These are phyloP conservation scores for Aspergillus brasiliensis DNA, from an alignment of 2,329 filamentous ascomycete species.

Conservation along the genomic window DNA sequence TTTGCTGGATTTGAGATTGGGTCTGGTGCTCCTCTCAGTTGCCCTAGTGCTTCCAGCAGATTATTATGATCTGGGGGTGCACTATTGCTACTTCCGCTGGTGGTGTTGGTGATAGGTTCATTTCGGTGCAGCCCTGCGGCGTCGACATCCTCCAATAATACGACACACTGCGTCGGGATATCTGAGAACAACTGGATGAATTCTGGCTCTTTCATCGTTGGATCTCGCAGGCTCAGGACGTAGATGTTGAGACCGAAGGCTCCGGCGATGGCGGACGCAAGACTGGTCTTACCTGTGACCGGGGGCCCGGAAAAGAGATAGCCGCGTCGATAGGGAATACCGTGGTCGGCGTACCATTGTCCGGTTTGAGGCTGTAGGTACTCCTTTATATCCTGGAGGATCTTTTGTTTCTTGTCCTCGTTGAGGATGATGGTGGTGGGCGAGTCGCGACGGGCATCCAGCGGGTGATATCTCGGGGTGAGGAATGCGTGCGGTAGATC, in stretches of 20 bases:
- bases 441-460: too few species aligned
- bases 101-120: too few species aligned
- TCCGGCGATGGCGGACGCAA: slow-evolving; percentile 67
- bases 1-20: not conserved
- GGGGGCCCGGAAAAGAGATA: slow-evolving; percentile 78
- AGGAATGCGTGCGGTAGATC: too few species aligned
- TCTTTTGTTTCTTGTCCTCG: too few species aligned
- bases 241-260: slow-evolving; percentile 69
- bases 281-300: slow-evolving; percentile 72
- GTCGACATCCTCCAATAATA: slow-evolving; percentile 71
- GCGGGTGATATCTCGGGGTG: too few species aligned
- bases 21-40: too few species aligned
- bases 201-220: slow-evolving; percentile 63
- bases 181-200: slow-evolving; percentile 61
- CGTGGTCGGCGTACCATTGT: slow-evolving; percentile 73
- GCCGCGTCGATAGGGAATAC: slow-evolving; percentile 74
- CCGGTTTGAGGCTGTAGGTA: slow-evolving; percentile 69
- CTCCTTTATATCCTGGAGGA: slow-evolving; percentile 67
- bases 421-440: too few species aligned
- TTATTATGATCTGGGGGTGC: not conserved
- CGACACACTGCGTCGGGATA: slow-evolving; percentile 65
- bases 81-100: not conserved
- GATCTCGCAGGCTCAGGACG: slow-evolving; percentile 63
- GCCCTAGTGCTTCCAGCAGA: too few species aligned
- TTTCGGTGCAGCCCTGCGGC: not conserved